Base-by-base conservation (phyloP, 768 basidiomycete species). In the Pleurotus salmoneostramineus region DNA sequence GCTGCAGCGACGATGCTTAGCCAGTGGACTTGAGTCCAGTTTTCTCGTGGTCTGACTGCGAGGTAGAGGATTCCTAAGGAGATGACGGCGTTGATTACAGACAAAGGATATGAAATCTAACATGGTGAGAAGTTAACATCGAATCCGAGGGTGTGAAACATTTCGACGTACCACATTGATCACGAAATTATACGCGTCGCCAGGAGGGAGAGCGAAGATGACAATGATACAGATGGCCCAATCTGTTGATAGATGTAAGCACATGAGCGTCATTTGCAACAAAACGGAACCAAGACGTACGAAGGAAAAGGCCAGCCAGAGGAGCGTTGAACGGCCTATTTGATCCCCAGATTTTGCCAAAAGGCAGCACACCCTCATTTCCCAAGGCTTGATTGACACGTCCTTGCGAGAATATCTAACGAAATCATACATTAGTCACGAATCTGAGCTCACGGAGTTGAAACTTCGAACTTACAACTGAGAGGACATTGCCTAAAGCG, bases 151-250 rank as follows among this genome's bases (percentile, higher is more conserved):
- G 33, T 48, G 15, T 37, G 31, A 33, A 21, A 12, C 15, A 52
- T 8, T 5, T 12, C 31, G 69, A 27, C 83, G 49, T 64, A 84
- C 84, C 65, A 74, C 68, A 65, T 83, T 84, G 63, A 85, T 70
- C 42, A 83, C 75, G 67, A 90, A 85, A 56, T 78, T 76, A 65
- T 85, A 89, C 0, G 85, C 85, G 60, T 88, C 87, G 6, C 87
- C 87, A 0, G 85, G 77, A 0, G 88, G 88, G 0, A 75, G 67
- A 10, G 67, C 68, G 56, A 76, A 70, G 17, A 77, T 71, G 43
- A 76, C 66, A 36, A 74, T 67, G 32, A 72, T 50, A 58, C 74
- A 77, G 42, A 74, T 58, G 21, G 63, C 49, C 70, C 73, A 77
- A 47, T 76, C 73, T 75, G 14, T 40, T 37, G 48, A 46, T 15